Percentiles rank a stretch among this genome's conserved stretches.
Conservation (phyloP, 2,329 filamentous ascomycete species). For the Colletotrichum eleusines region DNA sequence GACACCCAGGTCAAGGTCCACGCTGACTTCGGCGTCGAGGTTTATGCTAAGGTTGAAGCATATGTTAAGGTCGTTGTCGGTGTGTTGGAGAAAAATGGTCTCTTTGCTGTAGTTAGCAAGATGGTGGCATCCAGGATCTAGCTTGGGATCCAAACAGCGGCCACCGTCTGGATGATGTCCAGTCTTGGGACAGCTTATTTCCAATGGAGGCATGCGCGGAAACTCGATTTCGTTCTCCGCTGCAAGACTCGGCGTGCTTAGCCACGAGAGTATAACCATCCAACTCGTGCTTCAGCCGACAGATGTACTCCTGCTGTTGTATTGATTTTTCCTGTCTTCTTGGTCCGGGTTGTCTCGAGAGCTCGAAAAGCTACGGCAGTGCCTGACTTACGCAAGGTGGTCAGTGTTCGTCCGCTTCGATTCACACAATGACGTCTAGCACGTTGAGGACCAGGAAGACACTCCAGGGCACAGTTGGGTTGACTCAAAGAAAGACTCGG, state of each 20-base stretch:
- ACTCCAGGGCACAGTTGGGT: neutral
- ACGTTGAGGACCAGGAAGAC: neutral
- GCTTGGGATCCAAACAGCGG: neutral
- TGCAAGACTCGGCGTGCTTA: conserved; percentile 17
- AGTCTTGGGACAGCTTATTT: neutral
- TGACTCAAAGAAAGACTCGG: neutral
- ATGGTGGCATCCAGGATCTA: neutral
- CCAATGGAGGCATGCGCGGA: neutral
- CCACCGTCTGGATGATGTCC: neutral
- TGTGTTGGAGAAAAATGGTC: neutral
- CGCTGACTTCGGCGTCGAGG: conserved; percentile 4
- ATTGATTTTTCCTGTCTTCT: neutral
- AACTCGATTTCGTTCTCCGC: conserved; percentile 4
- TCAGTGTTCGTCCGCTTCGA: neutral
- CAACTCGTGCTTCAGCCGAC: conserved; percentile 1
- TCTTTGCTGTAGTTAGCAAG: neutral
- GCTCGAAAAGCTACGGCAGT: neutral
- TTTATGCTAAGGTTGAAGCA: conserved; percentile 3
- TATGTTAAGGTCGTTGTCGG: neutral
- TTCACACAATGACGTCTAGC: neutral
- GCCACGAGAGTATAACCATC: conserved; percentile 22
- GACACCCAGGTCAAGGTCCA: neutral
- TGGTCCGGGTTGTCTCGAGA: neutral
- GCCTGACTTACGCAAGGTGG: neutral
- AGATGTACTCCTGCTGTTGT: neutral